Evolutionary conservation across 306 rosid species (phyloP).

Genomic region (cucumber (Cucumis sativus)): DNA sequence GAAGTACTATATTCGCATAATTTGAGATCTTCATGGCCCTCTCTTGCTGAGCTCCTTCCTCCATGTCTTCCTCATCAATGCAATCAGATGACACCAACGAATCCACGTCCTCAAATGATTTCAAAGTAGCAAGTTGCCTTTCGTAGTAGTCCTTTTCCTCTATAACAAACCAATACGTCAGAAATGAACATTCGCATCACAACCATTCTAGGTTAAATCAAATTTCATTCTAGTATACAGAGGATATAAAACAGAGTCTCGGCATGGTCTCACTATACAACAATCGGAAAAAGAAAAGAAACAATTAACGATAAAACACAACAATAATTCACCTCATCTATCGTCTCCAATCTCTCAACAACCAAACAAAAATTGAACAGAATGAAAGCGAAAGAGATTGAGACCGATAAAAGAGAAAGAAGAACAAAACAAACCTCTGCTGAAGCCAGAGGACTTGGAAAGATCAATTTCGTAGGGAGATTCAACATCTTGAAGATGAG

Average conservation of each 20-base stretch:
- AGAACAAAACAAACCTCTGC: constrained; percentile 10
- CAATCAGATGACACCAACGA: neutral
- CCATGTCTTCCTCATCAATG: constrained; percentile 13
- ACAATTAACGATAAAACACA: neutral
- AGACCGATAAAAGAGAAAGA: neutral
- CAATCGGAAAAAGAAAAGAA: neutral
- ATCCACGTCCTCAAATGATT: constrained; percentile 36
- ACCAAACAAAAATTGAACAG: neutral
- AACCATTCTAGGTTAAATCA: neutral
- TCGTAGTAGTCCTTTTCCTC: constrained; percentile 44
- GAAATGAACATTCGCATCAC: neutral
- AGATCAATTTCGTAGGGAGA: constrained; percentile 16
- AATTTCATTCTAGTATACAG: neutral
- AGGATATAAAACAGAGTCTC: neutral
- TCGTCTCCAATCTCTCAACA: neutral
- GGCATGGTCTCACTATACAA: neutral
- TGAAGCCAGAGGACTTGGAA: constrained; percentile 16
- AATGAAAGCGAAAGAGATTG: neutral
- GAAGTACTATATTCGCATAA: constrained; percentile 30
- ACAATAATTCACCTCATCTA: neutral
- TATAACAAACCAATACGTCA: constrained; percentile 7
- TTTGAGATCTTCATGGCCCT: constrained; percentile 45
- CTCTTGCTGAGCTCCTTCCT: constrained; percentile 30
- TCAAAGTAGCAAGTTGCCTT: constrained; percentile 29
- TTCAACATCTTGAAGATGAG: constrained; percentile 18